Base-by-base conservation (phyloP, 2,329 filamentous ascomycete species). In the Penicillium concentricum region DNA sequence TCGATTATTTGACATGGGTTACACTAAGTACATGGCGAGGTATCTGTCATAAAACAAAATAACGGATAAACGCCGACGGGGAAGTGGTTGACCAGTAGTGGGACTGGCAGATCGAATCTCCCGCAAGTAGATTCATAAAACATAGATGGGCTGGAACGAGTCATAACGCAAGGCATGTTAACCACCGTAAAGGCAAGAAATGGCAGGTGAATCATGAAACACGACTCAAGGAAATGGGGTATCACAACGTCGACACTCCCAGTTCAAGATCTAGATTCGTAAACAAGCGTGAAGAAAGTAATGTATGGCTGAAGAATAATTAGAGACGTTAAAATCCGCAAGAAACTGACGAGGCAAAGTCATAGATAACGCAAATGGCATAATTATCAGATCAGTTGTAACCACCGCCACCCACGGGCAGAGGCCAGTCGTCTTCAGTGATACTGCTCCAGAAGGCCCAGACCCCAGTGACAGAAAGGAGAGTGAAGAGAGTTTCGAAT, bases 401-500 rank as follows among this genome's bases (percentile, higher is more conserved):
- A 45, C 65, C 71, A 12, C 59, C 57, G 30, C 61, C 56, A 22
- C 48, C 54, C 43, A 68, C 59, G 18, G 82, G 79, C 74, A 84
- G 81, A 2, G 92, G 91, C 94, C 94, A 99, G 79, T 97, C 93
- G 69, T 99, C 94, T 77, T 99, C 94, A 16, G 94, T 99, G 68
- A 99, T 99, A 78, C 92, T 97, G 45, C 92, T 96, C 94, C 94
- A 99, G 81, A 99, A 99, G 56, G 90, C 76, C 92, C 94, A 99
- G 62, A 97, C 78, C 76, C 86, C 86, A 18, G 91, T 82, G 5
- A 99, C 91, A 0, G 92, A 83, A 13, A 93, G 78, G 0, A 97
- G 81, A 0, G 92, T 97, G 78, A 99, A 97, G 7, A 97, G 79
- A 0, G 92, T 96, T 74, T 97, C 85, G 74, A 99, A 99, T 0